A percentile compares a stretch with the other conserved stretches of the same genome.
Conservation (phyloP, 1,139 yeast species). For the Geotrichum citri-aurantii region DNA sequence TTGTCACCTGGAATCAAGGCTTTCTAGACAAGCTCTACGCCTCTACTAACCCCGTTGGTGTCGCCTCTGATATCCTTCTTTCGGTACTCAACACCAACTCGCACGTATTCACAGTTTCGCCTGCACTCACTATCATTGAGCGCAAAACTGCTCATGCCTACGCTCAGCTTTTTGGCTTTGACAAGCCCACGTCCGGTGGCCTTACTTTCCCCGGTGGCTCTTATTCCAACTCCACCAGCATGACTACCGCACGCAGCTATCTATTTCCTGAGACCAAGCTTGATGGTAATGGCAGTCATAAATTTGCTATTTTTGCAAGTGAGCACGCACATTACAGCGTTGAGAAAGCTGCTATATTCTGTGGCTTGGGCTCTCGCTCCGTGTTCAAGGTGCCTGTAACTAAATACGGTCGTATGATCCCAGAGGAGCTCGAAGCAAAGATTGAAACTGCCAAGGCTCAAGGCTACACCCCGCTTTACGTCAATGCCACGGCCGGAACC, state of each 20-base stretch:
- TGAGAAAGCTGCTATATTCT: slow-evolving; percentile 72
- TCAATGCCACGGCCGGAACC: slow-evolving; percentile 85
- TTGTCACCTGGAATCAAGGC: slow-evolving; percentile 84
- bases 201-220: slow-evolving; percentile 85
- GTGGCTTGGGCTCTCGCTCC: slow-evolving; percentile 62
- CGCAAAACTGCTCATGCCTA: slow-evolving; percentile 62
- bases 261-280: slow-evolving; percentile 65
- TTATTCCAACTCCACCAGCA: slow-evolving; percentile 74
- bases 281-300: slow-evolving; percentile 49
- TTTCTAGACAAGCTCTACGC: slow-evolving; percentile 82
- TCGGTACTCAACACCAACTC: slow-evolving; percentile 75
- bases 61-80: slow-evolving; percentile 63
- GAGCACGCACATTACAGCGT: slow-evolving; percentile 76
- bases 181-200: slow-evolving; percentile 60
- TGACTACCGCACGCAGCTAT: slow-evolving; percentile 70
- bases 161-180: slow-evolving; percentile 60
- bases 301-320: slow-evolving; percentile 67
- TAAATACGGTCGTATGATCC: slow-evolving; percentile 52
- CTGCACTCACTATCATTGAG: slow-evolving; percentile 72
- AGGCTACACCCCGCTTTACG: slow-evolving; percentile 68
- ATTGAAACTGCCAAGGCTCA: slow-evolving; percentile 43
- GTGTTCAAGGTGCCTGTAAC: slow-evolving; percentile 62
- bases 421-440: slow-evolving; percentile 42
- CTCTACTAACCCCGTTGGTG: slow-evolving; percentile 78
- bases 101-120: slow-evolving; percentile 82